Evolutionary conservation across 2,329 filamentous ascomycete genomes (phyloP).

Genomic region (Botrytis pseudocinerea): DNA sequence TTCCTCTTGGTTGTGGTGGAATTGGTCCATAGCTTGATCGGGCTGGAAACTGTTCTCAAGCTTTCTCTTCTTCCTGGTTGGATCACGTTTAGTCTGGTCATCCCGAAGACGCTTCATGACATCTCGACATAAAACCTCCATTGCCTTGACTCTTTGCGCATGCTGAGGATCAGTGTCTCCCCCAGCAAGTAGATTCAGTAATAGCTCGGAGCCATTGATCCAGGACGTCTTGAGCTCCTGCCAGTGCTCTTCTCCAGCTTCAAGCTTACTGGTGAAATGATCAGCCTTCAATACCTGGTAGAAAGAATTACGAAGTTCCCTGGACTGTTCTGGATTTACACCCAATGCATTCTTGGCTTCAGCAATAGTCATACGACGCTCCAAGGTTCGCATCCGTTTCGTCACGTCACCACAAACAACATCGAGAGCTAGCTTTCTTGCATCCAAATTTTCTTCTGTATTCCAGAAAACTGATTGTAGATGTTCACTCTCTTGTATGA

Average conservation of each 20-base stretch:
- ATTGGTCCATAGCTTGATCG: constrained; percentile 33
- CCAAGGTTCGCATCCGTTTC: constrained; percentile 69
- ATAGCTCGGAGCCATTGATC: constrained; percentile 58
- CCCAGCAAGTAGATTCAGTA: constrained; percentile 55
- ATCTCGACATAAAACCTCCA: constrained; percentile 72
- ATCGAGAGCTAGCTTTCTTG: constrained; percentile 70
- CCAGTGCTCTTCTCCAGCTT: constrained; percentile 72
- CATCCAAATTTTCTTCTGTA: constrained; percentile 57
- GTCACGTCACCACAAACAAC: constrained; percentile 80
- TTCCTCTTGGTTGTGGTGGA: constrained; percentile 31
- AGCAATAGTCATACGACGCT: constrained; percentile 67
- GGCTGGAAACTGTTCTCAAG: constrained; percentile 33
- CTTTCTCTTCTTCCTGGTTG: constrained; percentile 46
- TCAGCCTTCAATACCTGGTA: constrained; percentile 64
- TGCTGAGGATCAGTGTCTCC: constrained; percentile 55
- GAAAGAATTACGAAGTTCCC: constrained; percentile 65
- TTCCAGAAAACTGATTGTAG: constrained; percentile 62
- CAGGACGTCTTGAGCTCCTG: constrained; percentile 67
- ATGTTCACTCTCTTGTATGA: constrained; percentile 65
- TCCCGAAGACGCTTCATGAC: constrained; percentile 76
- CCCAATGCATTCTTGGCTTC: constrained; percentile 73
- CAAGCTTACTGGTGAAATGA: constrained; percentile 71
- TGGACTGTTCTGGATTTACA: constrained; percentile 66
- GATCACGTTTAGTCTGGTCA: constrained; percentile 59
- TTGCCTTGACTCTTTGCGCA: constrained; percentile 58